phyloP scores from a whole-genome alignment of 2,329 filamentous ascomycete species.

The Calonectria montana region DNA sequence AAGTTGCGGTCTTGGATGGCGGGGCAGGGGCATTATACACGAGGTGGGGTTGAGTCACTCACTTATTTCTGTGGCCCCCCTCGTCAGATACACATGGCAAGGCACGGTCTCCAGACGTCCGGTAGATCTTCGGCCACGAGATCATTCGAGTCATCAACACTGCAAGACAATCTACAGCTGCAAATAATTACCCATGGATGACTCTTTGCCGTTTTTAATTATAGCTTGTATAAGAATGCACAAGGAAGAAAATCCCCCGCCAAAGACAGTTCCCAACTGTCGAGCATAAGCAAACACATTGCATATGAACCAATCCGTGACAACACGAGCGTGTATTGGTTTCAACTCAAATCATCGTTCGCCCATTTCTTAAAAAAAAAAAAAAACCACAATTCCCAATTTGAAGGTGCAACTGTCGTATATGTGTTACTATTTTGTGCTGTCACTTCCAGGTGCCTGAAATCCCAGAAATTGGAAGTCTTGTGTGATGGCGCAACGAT shows the following conservation, averaged over 20 bases:
- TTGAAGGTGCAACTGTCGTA: too few species aligned
- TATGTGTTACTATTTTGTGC: too few species aligned
- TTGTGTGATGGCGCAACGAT: too few species aligned
- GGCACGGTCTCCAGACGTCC: conserved; percentile 10
- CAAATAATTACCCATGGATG: neutral
- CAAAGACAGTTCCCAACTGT: neutral
- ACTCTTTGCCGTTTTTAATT: neutral
- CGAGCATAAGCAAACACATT: neutral
- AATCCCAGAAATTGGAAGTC: too few species aligned
- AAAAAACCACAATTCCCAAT: too few species aligned
- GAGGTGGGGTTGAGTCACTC: conserved; percentile 53
- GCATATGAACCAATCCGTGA: too few species aligned
- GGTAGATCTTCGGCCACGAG: conserved; percentile 41
- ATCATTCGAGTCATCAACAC: neutral
- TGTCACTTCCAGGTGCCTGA: too few species aligned
- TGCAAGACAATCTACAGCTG: neutral
- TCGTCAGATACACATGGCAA: neutral
- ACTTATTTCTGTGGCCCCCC: conserved; percentile 27
- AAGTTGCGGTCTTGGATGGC: conserved; percentile 44
- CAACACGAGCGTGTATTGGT: neutral
- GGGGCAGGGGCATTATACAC: conserved; percentile 47
- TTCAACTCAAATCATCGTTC: neutral
- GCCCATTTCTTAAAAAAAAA: too few species aligned
- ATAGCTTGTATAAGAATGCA: neutral
- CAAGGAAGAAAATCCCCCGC: too few species aligned